Percentiles rank a stretch among this genome's conserved stretches.
Evolutionary conservation across 2,329 filamentous ascomycete species (phyloP).

Genomic region (Mycosphaerelloides madeirae): DNA sequence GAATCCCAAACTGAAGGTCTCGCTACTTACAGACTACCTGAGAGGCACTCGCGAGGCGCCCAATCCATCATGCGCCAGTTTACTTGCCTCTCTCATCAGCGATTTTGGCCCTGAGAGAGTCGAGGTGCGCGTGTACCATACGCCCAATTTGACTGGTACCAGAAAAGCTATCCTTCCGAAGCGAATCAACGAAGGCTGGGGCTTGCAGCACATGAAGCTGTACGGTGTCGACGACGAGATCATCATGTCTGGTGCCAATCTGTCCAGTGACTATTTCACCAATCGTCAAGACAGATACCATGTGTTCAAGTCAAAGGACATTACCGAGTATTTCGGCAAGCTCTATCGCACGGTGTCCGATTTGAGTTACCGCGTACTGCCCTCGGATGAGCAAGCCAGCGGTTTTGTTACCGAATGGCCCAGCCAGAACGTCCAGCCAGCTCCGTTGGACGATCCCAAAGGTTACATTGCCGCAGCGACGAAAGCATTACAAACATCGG

Average conservation of each 20-base stretch:
- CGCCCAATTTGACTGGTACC: constrained; percentile 84
- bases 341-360: constrained; percentile 74
- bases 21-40: constrained; percentile 85
- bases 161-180: constrained; percentile 79
- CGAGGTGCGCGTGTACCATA: constrained; percentile 96
- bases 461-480: constrained; percentile 68
- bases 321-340: constrained; percentile 76
- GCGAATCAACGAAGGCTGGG: constrained; percentile 97
- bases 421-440: constrained; percentile 64
- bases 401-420: constrained; percentile 68
- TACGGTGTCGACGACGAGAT: constrained; percentile 95
- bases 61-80: constrained; percentile 76
- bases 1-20: constrained; percentile 74
- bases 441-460: constrained; percentile 65
- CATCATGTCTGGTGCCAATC: constrained; percentile 89
- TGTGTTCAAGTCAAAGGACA: constrained; percentile 70
- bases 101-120: constrained; percentile 83
- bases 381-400: constrained; percentile 44
- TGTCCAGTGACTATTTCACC: constrained; percentile 92
- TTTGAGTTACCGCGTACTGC: constrained; percentile 75
- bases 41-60: constrained; percentile 89
- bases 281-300: constrained; percentile 95
- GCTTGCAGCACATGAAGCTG: constrained; percentile 97
- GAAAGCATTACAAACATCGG: constrained; percentile 59
- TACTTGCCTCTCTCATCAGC: constrained; percentile 74